Conservation (phyloP, 441 rosid species). For the Jatropha podagrica region DNA sequence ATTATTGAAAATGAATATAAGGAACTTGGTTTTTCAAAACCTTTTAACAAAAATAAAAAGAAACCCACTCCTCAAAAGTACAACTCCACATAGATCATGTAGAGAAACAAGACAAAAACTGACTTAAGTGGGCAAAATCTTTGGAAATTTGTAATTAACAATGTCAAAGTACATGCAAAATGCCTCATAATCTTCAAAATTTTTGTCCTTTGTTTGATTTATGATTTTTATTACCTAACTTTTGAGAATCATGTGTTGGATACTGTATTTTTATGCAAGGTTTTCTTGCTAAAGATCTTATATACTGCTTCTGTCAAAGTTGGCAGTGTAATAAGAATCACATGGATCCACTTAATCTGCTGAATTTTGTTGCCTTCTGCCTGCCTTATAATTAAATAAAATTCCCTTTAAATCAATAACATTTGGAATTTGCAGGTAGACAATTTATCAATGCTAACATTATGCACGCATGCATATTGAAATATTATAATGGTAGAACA, state of each 20-base stretch:
- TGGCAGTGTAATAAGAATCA: background rate
- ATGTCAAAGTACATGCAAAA: constrained; percentile 2
- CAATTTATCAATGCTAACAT: no score
- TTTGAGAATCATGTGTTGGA: constrained; percentile 1
- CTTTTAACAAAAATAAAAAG: background rate
- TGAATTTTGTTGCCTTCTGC: no score
- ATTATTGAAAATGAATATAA: no score
- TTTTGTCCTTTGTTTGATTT: constrained; percentile 21
- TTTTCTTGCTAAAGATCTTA: background rate
- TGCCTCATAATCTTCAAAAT: constrained; percentile 30
- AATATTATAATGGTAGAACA: no score
- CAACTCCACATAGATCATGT: constrained; percentile 15
- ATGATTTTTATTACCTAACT: background rate
- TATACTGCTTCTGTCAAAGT: background rate
- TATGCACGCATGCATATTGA: no score
- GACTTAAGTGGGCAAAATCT: background rate
- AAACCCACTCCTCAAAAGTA: constrained; percentile 21
- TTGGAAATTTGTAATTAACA: constrained; percentile 2
- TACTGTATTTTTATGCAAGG: constrained; percentile 7
- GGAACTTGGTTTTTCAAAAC: constrained; percentile 2
- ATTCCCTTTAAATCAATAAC: no score
- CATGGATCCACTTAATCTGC: background rate
- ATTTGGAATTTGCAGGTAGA: no score
- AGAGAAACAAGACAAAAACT: constrained; percentile 17
- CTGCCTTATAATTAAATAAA: no score